Evolutionary conservation across 129 eudicot species (phyloP), one percentile per base, ranked within the genome.

Genomic region (Pittosporum tobira): DNA sequence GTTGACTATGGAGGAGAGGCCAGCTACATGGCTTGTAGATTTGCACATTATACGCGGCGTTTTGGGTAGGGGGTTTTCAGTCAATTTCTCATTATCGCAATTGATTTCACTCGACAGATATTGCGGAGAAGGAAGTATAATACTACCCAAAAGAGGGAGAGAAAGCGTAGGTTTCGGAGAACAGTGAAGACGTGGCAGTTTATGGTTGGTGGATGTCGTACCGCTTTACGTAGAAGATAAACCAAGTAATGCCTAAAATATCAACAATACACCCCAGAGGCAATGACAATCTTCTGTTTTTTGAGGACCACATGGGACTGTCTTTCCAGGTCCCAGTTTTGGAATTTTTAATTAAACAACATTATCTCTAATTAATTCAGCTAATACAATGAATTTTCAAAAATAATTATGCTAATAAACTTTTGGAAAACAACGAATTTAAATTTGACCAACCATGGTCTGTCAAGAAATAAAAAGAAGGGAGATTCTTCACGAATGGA

Each of bases 151-250:
- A 67, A 47, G 27, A 26, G 51, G 19, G 20, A 5, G 25, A n/a
- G 50, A 50, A 57, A 48, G 49, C 58, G 66, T 63, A 74, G 50
- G 29, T 16, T 58, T 29, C 15, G 44, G 52, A 28, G 20, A 20
- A 34, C 48, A 52, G 63, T 48, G 36, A n/a, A 18, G 3, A 59
- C 24, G 49, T 54, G 59, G 21, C 50, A 61, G 46, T 48, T 24
- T 4, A 4, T 38, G 4, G 47, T 46, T 66, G 70, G 76, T 24
- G 31, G 24, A 40, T 6, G 61, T 22, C 1, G 24, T 28, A 53
- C 18, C 36, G 22, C 76, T 75, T 75, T 51, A 65, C 73, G 65
- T 70, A 65, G 81, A 75, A 65, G 81, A 68, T 47, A 67, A 67
- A 63, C 64, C 48, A 70, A 61, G 51, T 48, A 36, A 43, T 5